phyloP scores from a whole-genome alignment of 2,329 filamentous ascomycete genomes.

The Phialocephala sp. region DNA sequence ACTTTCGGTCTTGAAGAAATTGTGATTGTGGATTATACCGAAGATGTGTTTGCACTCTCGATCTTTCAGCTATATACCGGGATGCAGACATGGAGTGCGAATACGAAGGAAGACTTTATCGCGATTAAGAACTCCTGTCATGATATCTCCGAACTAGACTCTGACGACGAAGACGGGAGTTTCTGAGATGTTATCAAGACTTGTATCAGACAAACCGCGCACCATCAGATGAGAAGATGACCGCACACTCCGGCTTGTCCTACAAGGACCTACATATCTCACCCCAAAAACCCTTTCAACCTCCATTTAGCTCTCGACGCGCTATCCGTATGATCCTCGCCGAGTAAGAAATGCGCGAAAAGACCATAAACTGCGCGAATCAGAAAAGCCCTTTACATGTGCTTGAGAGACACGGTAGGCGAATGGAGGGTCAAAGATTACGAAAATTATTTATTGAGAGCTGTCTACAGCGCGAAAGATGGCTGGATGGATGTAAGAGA shows the following conservation, averaged over 20 bases:
- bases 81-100: slow-evolving; percentile 1
- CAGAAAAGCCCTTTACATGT: background rate
- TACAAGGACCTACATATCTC: background rate
- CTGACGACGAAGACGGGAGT: background rate
- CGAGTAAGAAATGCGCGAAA: slow-evolving; percentile 2
- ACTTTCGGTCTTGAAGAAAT: slow-evolving; percentile 17
- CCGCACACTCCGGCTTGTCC: slow-evolving; percentile 9
- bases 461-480: background rate
- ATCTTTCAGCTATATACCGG: slow-evolving; percentile 14
- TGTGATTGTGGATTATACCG: background rate
- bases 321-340: slow-evolving; percentile 9
- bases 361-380: background rate
- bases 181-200: slow-evolving; percentile 10
- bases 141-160: background rate
- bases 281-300: slow-evolving; percentile 3
- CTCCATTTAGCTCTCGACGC: slow-evolving; percentile 11
- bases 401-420: background rate
- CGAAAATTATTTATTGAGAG: slow-evolving; percentile 12
- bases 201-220: slow-evolving; percentile 6
- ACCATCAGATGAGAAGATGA: background rate
- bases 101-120: background rate
- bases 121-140: background rate
- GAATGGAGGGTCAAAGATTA: slow-evolving; percentile 13
- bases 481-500: background rate
- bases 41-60: slow-evolving; percentile 9